These are phyloP conservation scores for Lepiota brunneoincarnata DNA, from an alignment of 768 basidiomycete genomes.

Conservation along the genomic window DNA sequence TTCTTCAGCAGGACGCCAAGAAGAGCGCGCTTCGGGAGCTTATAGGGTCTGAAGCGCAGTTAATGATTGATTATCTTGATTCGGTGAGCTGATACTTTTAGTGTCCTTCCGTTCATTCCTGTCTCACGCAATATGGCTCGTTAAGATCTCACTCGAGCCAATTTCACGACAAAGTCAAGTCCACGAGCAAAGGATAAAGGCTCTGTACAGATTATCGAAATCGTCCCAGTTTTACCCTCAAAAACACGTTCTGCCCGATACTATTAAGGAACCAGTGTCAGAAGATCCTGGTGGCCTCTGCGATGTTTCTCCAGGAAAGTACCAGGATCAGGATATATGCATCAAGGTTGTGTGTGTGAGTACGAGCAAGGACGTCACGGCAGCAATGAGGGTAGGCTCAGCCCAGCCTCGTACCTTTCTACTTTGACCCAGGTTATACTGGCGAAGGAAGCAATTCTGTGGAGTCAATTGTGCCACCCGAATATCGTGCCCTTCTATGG, in stretches of 20 bases:
- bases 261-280: background rate
- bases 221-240: background rate
- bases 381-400: background rate
- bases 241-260: background rate
- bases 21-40: no score
- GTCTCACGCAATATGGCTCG: background rate
- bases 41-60: background rate
- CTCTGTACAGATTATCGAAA: background rate
- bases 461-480: slow-evolving; percentile 5
- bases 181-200: no score
- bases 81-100: no score
- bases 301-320: background rate
- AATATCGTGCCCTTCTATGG: slow-evolving; percentile 8
- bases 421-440: background rate
- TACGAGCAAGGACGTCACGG: background rate
- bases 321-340: background rate
- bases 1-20: no score
- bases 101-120: no score
- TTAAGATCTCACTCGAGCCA: no score
- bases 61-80: background rate
- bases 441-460: slow-evolving; percentile 9
- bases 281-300: background rate
- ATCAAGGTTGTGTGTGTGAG: background rate
- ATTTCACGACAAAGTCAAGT: background rate
- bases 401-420: background rate